phyloP scores from a whole-genome alignment of 2,329 filamentous ascomycete genomes.

The Fusarium sp. region DNA sequence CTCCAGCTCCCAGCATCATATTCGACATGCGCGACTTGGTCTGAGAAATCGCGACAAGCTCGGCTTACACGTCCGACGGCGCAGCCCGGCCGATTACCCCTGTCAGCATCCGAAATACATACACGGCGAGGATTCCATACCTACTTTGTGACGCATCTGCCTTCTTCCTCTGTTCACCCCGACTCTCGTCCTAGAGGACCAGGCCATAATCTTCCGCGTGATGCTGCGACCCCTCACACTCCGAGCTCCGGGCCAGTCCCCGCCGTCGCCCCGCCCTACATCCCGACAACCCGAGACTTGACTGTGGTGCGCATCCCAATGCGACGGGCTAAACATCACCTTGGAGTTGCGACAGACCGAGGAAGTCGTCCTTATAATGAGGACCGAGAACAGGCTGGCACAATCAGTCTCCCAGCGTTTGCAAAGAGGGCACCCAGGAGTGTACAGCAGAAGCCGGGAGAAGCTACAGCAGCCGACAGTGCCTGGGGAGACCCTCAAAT shows the following conservation, averaged over 20 bases:
- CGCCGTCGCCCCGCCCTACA: conserved; percentile 70
- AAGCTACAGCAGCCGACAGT: conserved; percentile 78
- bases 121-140: conserved; percentile 79
- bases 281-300: conserved; percentile 75
- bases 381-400: conserved; percentile 93
- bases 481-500: conserved; percentile 92
- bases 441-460: conserved; percentile 64
- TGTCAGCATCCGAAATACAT: conserved; percentile 22
- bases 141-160: conserved; percentile 97
- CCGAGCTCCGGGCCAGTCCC: conserved; percentile 67
- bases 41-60: conserved; percentile 27
- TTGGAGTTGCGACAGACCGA: conserved; percentile 82
- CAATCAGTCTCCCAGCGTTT: conserved; percentile 93
- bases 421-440: conserved; percentile 83
- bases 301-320: conserved; percentile 96
- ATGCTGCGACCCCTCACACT: conserved; percentile 84
- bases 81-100: conserved; percentile 13
- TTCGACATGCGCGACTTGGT: conserved; percentile 19
- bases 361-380: conserved; percentile 92
- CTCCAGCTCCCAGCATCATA: neutral
- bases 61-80: conserved; percentile 23
- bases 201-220: conserved; percentile 87
- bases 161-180: conserved; percentile 91
- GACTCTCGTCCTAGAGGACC: conserved; percentile 77
- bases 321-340: conserved; percentile 95